Percentiles rank a stretch among this genome's conserved stretches.
Conservation (phyloP, 371 early-diverging fungal species). For the Globomyces sp. region DNA sequence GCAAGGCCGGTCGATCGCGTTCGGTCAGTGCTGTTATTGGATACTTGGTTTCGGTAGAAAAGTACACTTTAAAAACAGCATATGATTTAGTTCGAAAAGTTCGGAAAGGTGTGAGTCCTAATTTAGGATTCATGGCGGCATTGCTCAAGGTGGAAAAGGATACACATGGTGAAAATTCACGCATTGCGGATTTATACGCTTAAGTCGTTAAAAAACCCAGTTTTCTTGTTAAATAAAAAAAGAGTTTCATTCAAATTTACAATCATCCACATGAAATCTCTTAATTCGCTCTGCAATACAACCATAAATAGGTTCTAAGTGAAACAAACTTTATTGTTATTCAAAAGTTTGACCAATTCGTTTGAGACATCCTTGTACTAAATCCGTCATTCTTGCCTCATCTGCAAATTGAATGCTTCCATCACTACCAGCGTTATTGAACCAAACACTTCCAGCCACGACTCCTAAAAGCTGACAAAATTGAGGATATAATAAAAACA, state of each 20-base stretch:
- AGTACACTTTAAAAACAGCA: slow-evolving; percentile 70
- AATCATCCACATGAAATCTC: no score
- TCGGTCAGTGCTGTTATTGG: slow-evolving; percentile 78
- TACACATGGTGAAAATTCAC: slow-evolving; percentile 47
- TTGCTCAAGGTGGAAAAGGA: slow-evolving; percentile 70
- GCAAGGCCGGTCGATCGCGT: slow-evolving; percentile 82
- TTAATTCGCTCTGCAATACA: no score
- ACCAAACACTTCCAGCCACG: slow-evolving; percentile 25
- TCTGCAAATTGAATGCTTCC: slow-evolving; percentile 17
- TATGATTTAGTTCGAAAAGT: slow-evolving; percentile 69
- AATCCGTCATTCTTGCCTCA: slow-evolving; percentile 51
- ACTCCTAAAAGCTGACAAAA: slow-evolving; percentile 52
- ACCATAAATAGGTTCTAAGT: no score
- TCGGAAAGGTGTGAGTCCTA: slow-evolving; percentile 75
- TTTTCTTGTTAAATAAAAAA: not conserved
- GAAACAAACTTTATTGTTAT: not conserved
- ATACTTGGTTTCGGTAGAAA: slow-evolving; percentile 64
- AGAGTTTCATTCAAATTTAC: no score
- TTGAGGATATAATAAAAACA: slow-evolving; percentile 70
- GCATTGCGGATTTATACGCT: slow-evolving; percentile 3
- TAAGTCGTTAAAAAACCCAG: not conserved
- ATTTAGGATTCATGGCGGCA: slow-evolving; percentile 81
- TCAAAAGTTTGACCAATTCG: slow-evolving; percentile 27
- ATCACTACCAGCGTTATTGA: not conserved
- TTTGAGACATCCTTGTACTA: slow-evolving; percentile 56